phyloP scores from a whole-genome alignment of 768 basidiomycete species.

The Phaffia tasmanica region DNA sequence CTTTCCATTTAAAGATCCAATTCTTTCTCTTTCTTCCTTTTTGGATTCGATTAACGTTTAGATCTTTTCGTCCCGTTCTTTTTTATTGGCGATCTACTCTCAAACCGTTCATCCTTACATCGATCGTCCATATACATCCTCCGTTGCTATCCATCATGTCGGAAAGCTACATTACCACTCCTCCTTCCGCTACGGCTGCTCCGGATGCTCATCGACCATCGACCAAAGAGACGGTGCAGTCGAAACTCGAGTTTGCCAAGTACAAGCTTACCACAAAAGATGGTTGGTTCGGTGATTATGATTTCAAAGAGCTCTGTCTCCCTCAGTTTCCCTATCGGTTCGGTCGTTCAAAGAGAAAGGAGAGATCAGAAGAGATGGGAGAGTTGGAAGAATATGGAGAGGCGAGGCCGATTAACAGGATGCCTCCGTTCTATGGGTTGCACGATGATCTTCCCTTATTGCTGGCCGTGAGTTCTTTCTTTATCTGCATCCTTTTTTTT shows the following conservation, averaged over 20 bases:
- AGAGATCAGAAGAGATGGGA: too few species aligned
- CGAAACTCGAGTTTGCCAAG: background rate
- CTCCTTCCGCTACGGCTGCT: background rate
- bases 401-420: background rate
- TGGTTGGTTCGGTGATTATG: background rate
- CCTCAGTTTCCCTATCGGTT: background rate
- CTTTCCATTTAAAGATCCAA: too few species aligned
- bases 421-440: constrained; percentile 4
- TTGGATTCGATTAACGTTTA: too few species aligned
- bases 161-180: background rate
- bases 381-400: too few species aligned
- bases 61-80: too few species aligned
- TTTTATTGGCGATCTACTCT: too few species aligned
- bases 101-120: background rate
- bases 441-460: background rate
- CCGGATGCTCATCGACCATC: background rate
- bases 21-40: too few species aligned
- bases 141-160: background rate
- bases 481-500: background rate
- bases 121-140: background rate
- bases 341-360: background rate
- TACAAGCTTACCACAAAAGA: background rate
- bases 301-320: background rate
- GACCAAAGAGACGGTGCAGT: background rate
- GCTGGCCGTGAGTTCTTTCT: background rate